A percentile compares a stretch with the other conserved stretches of the same genome.
These are phyloP conservation scores for Didymosphaeria variabile DNA, from an alignment of 2,329 filamentous ascomycete genomes.

Conservation along the genomic window DNA sequence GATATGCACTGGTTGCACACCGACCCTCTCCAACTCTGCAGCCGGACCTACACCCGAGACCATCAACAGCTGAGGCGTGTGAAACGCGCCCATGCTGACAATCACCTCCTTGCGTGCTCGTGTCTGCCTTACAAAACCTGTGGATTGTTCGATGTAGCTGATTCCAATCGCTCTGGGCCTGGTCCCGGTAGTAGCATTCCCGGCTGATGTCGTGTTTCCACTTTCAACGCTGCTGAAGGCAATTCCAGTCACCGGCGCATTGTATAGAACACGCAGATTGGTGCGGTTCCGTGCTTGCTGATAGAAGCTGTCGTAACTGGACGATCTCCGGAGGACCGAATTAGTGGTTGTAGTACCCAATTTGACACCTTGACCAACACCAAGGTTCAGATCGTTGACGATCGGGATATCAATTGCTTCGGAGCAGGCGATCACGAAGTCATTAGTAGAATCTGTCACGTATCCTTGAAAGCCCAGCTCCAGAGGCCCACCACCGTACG, in stretches of 20 bases:
- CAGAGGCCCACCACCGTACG: constrained; percentile 38
- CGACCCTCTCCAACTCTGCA: constrained; percentile 53
- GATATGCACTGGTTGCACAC: constrained; percentile 27
- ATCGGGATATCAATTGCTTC: constrained; percentile 42
- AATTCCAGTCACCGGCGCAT: constrained; percentile 39
- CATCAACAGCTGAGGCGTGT: constrained; percentile 44
- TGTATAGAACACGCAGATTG: constrained; percentile 39
- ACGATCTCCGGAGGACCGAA: constrained; percentile 29
- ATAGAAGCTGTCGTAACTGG: constrained; percentile 45
- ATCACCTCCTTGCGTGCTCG: constrained; percentile 45
- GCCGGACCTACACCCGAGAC: constrained; percentile 63
- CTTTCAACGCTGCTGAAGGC: constrained; percentile 21
- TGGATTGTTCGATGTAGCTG: constrained; percentile 36
- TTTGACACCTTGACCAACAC: constrained; percentile 42
- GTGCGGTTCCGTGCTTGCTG: constrained; percentile 37
- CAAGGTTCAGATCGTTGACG: constrained; percentile 45
- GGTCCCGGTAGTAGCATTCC: constrained; percentile 14
- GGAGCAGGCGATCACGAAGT: constrained; percentile 38
- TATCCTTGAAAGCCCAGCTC: constrained; percentile 43
- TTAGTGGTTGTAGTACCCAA: constrained; percentile 41
- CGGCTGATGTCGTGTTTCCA: constrained; percentile 4
- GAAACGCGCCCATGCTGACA: constrained; percentile 40
- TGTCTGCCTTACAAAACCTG: constrained; percentile 35
- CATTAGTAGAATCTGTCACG: constrained; percentile 37
- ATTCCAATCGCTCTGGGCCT: constrained; percentile 32